A percentile compares a stretch with the other conserved stretches of the same genome.
Conservation (phyloP, 371 early-diverging fungal genomes). For the Rhizopus stolonifer region DNA sequence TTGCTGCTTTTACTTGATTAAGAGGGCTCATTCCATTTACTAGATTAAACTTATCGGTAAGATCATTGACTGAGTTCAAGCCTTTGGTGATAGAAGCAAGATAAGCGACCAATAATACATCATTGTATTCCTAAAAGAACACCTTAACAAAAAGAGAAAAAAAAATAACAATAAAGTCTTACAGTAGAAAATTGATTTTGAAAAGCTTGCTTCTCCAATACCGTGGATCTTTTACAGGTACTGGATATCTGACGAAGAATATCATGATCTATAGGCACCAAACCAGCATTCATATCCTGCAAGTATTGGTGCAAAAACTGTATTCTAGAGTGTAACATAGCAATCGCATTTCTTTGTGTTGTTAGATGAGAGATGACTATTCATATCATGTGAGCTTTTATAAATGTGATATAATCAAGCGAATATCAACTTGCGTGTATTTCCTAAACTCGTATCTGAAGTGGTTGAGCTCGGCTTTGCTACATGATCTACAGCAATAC, state of each 20-base stretch:
- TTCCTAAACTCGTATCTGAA: slow-evolving; percentile 54
- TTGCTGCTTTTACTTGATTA: slow-evolving; percentile 10
- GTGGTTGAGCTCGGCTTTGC: slow-evolving; percentile 60
- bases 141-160: neutral
- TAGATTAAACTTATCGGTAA: slow-evolving; percentile 50
- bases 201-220: slow-evolving; percentile 68
- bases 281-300: slow-evolving; percentile 63
- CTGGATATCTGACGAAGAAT: slow-evolving; percentile 77
- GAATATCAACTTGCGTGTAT: slow-evolving; percentile 54
- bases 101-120: slow-evolving; percentile 75
- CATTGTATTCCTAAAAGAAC: slow-evolving; percentile 70
- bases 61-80: slow-evolving; percentile 67
- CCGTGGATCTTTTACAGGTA: slow-evolving; percentile 71
- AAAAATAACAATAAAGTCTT: slow-evolving; percentile 9
- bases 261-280: slow-evolving; percentile 70
- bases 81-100: slow-evolving; percentile 82
- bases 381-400: neutral
- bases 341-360: slow-evolving; percentile 79
- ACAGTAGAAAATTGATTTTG: slow-evolving; percentile 71
- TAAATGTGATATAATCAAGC: too few species aligned
- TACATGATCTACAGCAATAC: slow-evolving; percentile 86
- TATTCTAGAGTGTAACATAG: slow-evolving; percentile 77
- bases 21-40: slow-evolving; percentile 26
- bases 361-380: slow-evolving; percentile 72
- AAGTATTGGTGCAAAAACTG: slow-evolving; percentile 71